Evolutionary conservation across 2,329 filamentous ascomycete genomes (phyloP).

Genomic region (Esteya vermicola): DNA sequence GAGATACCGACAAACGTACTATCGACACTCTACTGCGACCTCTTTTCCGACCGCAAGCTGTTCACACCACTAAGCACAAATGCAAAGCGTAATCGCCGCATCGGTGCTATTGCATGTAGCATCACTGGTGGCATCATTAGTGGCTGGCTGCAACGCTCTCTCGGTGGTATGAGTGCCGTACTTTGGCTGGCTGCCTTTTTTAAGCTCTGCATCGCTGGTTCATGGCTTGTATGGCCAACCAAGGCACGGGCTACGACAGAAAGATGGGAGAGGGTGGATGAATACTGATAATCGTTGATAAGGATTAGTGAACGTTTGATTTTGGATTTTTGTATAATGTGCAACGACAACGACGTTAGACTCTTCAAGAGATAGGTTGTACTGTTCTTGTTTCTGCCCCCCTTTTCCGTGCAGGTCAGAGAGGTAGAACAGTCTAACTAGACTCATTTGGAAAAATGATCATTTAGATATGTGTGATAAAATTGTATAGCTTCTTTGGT

Average conservation of each 20-base stretch:
- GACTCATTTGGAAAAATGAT: no score
- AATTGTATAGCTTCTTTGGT: background rate
- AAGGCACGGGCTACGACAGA: no score
- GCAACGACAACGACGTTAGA: no score
- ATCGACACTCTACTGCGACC: slow-evolving; percentile 38
- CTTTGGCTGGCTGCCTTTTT: slow-evolving; percentile 45
- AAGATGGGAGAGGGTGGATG: background rate
- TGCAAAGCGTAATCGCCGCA: slow-evolving; percentile 33
- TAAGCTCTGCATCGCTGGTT: slow-evolving; percentile 39
- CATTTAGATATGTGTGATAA: background rate
- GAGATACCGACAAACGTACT: slow-evolving; percentile 42
- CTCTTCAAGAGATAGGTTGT: no score
- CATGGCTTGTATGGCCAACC: slow-evolving; percentile 48
- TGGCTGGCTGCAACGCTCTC: slow-evolving; percentile 34
- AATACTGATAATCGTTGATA: background rate
- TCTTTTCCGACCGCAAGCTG: slow-evolving; percentile 35
- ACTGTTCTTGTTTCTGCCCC: no score
- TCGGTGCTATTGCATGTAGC: slow-evolving; percentile 33
- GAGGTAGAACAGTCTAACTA: no score
- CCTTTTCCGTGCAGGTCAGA: no score
- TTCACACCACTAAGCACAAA: slow-evolving; percentile 28
- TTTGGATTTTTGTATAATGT: no score
- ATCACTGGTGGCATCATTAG: slow-evolving; percentile 34
- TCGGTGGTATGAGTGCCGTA: slow-evolving; percentile 22
- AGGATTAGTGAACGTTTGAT: background rate